Conservation (phyloP, 257 asterid genomes). For the Penstemon eatonii region DNA sequence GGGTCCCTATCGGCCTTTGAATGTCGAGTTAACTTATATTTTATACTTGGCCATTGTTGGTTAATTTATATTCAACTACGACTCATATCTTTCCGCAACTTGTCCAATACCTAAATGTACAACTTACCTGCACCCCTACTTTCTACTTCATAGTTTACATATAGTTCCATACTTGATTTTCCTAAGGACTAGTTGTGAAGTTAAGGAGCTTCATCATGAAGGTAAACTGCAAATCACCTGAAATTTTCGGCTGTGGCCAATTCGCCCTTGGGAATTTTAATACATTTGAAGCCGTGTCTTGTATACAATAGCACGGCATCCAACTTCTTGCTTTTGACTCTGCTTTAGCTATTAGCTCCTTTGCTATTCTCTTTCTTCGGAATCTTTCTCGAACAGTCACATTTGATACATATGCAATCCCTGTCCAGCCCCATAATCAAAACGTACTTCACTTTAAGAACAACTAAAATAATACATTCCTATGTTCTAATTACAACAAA, state of each 20-base stretch:
- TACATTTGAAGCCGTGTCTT: conserved; percentile 58
- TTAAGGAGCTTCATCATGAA: conserved; percentile 88
- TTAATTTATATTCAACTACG: too few species aligned
- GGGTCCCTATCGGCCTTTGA: too few species aligned
- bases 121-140: neutral
- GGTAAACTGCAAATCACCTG: conserved; percentile 57
- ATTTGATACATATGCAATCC: conserved; percentile 85
- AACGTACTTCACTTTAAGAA: neutral
- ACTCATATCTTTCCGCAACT: neutral
- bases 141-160: neutral
- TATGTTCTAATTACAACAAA: conserved; percentile 54
- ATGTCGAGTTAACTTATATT: too few species aligned
- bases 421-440: conserved; percentile 52
- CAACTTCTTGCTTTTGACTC: conserved; percentile 78
- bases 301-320: conserved; percentile 80
- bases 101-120: conserved; percentile 21
- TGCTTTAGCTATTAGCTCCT: conserved; percentile 64
- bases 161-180: conserved; percentile 4
- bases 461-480: too few species aligned
- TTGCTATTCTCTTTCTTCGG: conserved; percentile 80
- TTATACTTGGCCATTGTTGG: too few species aligned
- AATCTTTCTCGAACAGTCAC: conserved; percentile 74
- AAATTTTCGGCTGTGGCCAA: conserved; percentile 83
- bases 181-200: neutral
- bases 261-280: conserved; percentile 70